Evolutionary conservation across 441 rosid genomes (phyloP).

Genomic region (Euphorbia corollata): DNA sequence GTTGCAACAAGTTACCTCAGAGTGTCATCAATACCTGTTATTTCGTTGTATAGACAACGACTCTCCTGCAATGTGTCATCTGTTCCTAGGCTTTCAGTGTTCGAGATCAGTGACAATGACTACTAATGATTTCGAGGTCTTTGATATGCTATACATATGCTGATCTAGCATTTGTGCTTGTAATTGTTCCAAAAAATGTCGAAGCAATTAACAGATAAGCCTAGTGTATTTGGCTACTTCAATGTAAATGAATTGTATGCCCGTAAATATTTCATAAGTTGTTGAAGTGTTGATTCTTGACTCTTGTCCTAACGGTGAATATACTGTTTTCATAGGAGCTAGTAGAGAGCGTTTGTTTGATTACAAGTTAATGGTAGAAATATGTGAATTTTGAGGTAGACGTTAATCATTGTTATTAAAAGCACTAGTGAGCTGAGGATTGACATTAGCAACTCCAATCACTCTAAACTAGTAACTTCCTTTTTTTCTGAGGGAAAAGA

Average conservation of each 20-base stretch:
- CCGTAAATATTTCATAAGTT: background rate
- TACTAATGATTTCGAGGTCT: conserved; percentile 27
- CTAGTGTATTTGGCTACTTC: background rate
- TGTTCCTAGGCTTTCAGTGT: conserved; percentile 34
- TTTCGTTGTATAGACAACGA: conserved; percentile 33
- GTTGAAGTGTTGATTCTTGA: background rate
- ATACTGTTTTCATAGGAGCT: background rate
- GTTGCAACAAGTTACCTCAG: conserved; percentile 42
- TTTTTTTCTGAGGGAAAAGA: too few relatives aligned
- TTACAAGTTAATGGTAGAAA: background rate
- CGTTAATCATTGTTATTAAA: too few relatives aligned
- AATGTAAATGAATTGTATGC: background rate
- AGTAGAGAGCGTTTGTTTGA: background rate
- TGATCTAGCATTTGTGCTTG: background rate
- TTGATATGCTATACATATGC: too few relatives aligned
- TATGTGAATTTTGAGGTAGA: too few relatives aligned
- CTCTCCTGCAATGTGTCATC: conserved; percentile 14
- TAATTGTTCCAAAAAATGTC: background rate
- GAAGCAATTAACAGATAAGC: background rate
- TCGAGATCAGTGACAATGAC: conserved; percentile 46
- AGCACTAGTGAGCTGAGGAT: too few relatives aligned
- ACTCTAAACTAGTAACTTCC: too few relatives aligned
- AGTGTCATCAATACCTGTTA: conserved; percentile 24
- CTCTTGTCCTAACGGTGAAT: background rate
- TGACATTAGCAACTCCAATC: too few relatives aligned